Base-by-base conservation (phyloP, 2,329 filamentous ascomycete genomes). In the Fonsecaea multimorphosa region DNA sequence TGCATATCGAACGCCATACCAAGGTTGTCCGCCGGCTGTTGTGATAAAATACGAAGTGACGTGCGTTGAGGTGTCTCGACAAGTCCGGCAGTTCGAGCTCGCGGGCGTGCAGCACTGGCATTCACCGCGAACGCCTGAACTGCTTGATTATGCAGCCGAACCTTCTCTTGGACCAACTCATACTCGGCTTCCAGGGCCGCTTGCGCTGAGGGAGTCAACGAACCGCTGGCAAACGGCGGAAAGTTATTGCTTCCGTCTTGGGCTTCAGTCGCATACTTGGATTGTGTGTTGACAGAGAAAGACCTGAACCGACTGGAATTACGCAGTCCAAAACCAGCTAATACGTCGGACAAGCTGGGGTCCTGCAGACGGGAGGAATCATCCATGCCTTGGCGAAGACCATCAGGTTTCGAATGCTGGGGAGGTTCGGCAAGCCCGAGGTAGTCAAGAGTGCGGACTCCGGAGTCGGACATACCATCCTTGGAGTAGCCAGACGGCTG, bases 201-300 rank as follows among this genome's bases (percentile, higher is more conserved):
- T 36, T 84, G 84, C 11, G 85, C 83, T 16, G 82, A 81, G 9
- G 87, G 86, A 0, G 86, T 89, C 68, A 88, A 76, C 2, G 83
- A 82, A 27, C 87, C 87, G 60, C 85, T 87, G 69, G 86, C 86
- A 61, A 82, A 77, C 58, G 81, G 80, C 52, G 84, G 83, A 73
- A 87, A 88, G 63, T 81, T 80, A 24, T 58, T 51, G 85, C 88
- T 77, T 66, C 91, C 92, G 16, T 91, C 89, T 66, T 93, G 90
- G 29, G 93, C 90, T 59, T 96, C 93, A 54, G 92, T 90, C 73
- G 96, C 92, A 1, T 91, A 93, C 73, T 98, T 98, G 77, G 98
- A 94, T 79, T 96, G 97, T 63, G 96, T 96, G 78, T 99, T 99
- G 70, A 99, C 95, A 0, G 95, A 99, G 78, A 97, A 98, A 1